Base-by-base conservation (phyloP, 2,329 filamentous ascomycete genomes). In the Venturia nashicola region DNA sequence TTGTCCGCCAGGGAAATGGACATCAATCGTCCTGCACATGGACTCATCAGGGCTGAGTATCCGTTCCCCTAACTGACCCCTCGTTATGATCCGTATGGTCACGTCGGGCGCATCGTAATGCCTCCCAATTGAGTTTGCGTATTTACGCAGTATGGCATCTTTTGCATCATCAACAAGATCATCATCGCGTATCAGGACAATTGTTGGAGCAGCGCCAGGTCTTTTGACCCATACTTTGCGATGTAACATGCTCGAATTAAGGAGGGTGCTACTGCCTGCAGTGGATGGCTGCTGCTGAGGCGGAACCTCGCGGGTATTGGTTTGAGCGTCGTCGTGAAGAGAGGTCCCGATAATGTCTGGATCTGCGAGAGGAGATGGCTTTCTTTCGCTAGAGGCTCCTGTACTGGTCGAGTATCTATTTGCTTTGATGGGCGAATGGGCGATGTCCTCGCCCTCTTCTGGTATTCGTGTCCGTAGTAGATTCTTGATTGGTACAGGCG, bases 151-250 rank as follows among this genome's bases (percentile, higher is more conserved):
- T 65, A 97, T 94, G 80, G 91, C 85, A 69, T 97, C 94, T 69
- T 93, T 88, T 66, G 96, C 87, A 76, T 97, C 93, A 74, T 99
- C 94, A 65, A 97, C 92, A 69, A 97, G 78, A 72, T 96, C 91
- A 70, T 95, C 91, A 71, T 96, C 89, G 69, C 85, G 82, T 70
- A 96, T 89, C 66, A 88, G 86, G 64, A 99, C 88, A 70, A 94
- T 81, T 16, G 94, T 99, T 46, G 93, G 86, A 64, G 93, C 97
- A 65, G 87, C 89, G 68, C 87, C 83, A 23, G 89, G 89, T 70
- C 93, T 84, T 79, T 89, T 94, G 72, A 97, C 93, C 94, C 94
- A 99, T 70, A 97, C 86, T 80, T 96, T 97, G 46, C 61, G 61
- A 42, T 44, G 43, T 27, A 57, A 27, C 61, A 63, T 63, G 61